A percentile compares a stretch with the other conserved stretches of the same genome.
Evolutionary conservation across 139 green algal species (phyloP).

Genomic region (Astrephomene gubernaculifera): DNA sequence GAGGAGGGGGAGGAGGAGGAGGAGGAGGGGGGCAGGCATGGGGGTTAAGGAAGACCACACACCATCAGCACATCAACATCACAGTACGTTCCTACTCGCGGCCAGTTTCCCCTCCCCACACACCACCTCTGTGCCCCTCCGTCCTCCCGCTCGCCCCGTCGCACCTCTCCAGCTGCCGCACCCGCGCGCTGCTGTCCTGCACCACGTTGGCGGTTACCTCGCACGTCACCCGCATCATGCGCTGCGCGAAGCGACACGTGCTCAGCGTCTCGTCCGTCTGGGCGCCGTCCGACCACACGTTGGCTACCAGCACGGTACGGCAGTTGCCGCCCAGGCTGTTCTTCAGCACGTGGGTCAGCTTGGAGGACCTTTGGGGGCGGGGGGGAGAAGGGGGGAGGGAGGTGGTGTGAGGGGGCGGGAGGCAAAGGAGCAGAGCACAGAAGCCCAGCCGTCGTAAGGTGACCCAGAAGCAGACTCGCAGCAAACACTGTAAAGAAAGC

Average conservation of each 20-base stretch:
- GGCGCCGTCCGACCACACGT: slow-evolving; percentile 70
- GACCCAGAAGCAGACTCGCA: too few species aligned
- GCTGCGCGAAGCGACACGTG: slow-evolving; percentile 82
- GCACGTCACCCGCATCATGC: slow-evolving; percentile 74
- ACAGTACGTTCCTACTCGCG: too few species aligned
- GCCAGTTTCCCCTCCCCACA: too few species aligned
- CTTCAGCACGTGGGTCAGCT: slow-evolving; percentile 81
- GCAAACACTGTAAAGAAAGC: too few species aligned
- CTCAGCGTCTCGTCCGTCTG: slow-evolving; percentile 80
- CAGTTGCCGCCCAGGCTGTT: slow-evolving; percentile 83
- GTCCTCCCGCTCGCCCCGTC: not conserved
- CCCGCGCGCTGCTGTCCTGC: slow-evolving; percentile 48
- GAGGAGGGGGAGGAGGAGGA: not conserved
- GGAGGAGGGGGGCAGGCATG: too few species aligned
- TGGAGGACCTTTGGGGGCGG: slow-evolving; percentile 51
- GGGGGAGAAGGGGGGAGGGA: not conserved
- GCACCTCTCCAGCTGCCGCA: slow-evolving; percentile 63
- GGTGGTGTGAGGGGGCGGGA: not conserved
- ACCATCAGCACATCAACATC: too few species aligned
- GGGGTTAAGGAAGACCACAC: too few species aligned
- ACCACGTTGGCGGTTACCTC: slow-evolving; percentile 66
- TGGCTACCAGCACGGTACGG: slow-evolving; percentile 76
- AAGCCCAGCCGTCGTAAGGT: too few species aligned
- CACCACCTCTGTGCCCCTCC: not conserved
- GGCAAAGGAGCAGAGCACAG: not conserved